A percentile compares a stretch with the other conserved stretches of the same genome.
Conservation (phyloP, 192 early-diverging fungal genomes). For the Anaeromyces robustus region DNA sequence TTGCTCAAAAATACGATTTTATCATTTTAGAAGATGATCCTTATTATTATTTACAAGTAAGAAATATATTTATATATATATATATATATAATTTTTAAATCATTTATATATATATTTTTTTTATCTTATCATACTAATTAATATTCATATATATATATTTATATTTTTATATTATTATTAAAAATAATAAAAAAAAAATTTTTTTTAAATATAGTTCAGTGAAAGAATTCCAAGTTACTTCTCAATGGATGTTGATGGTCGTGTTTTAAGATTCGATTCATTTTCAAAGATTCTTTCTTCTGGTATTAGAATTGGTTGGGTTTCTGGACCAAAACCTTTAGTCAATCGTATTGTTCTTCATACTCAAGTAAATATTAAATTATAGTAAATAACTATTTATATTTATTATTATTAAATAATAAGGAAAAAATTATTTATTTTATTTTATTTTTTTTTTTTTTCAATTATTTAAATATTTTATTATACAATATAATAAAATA, state of each 20-base stretch:
- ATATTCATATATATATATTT: too few relatives aligned
- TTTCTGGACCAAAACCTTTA: slow-evolving; percentile 40
- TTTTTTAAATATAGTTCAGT: slow-evolving; percentile 12
- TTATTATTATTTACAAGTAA: slow-evolving; percentile 72
- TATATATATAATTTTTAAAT: neutral
- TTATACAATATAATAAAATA: neutral
- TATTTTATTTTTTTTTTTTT: neutral
- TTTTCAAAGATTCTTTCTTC: slow-evolving; percentile 84
- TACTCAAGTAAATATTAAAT: slow-evolving; percentile 23
- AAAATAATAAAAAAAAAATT: too few relatives aligned
- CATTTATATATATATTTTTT: neutral
- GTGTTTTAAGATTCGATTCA: slow-evolving; percentile 82
- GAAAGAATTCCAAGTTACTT: slow-evolving; percentile 56
- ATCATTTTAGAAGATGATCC: slow-evolving; percentile 92
- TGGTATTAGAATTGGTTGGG: slow-evolving; percentile 74
- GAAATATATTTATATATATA: too few relatives aligned
- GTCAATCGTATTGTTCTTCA: slow-evolving; percentile 68
- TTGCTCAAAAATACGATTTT: slow-evolving; percentile 58
- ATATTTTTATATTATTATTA: too few relatives aligned
- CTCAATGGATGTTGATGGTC: slow-evolving; percentile 75
- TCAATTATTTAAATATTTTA: too few relatives aligned
- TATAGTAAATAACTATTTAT: too few relatives aligned
- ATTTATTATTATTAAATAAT: neutral
- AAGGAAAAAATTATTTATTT: neutral
- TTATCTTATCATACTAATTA: too few relatives aligned